Base-by-base conservation (phyloP, 2,329 filamentous ascomycete species). In the Remersonia thermophila region DNA sequence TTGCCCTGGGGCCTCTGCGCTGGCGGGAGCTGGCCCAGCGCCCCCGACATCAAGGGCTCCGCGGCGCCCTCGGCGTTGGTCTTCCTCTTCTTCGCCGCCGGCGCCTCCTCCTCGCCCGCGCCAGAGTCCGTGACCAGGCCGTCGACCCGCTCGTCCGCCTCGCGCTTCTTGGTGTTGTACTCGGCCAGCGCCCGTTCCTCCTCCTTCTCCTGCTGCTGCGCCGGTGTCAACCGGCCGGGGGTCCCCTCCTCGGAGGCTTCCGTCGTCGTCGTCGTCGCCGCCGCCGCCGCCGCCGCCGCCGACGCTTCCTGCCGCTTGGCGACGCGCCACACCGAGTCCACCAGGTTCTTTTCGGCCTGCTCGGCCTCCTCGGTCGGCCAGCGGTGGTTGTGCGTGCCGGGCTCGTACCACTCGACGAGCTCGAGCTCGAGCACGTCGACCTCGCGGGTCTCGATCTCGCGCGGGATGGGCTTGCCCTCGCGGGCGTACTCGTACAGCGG, bases 401-500 rank as follows among this genome's bases (percentile, higher is more conserved):
- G 81, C 49, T 87, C 83, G 55, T 75, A 77, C 66, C 84, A 98
- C 54, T 95, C 84, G 7, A 93, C 53, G 40, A 96, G 58, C 55
- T 93, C 83, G 47, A 95, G 58, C 27, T 86, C 73, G 32, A 71
- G 59, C 1, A 93, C 83, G 35, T 84, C 77, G 27, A 96, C 83
- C 2, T 82, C 73, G 39, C 89, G 67, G 36, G 81, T 75, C 54
- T 86, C 69, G 40, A 98, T 91, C 55, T 93, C 81, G 38, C 80
- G 68, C 0, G 91, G 91, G 12, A 94, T 79, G 26, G 83, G 75
- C 52, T 81, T 85, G 12, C 91, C 91, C 55, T 87, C 84, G 33
- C 91, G 72, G 14, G 91, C 91, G 58, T 96, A 96, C 60, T 98
- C 87, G 56, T 98, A 98, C 33, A 95, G 68, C 25, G 84, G 82